Percentiles rank a stretch among this genome's conserved stretches.
phyloP scores from a whole-genome alignment of 495 filamentous ascomycete genomes.

The Extremus antarcticus region DNA sequence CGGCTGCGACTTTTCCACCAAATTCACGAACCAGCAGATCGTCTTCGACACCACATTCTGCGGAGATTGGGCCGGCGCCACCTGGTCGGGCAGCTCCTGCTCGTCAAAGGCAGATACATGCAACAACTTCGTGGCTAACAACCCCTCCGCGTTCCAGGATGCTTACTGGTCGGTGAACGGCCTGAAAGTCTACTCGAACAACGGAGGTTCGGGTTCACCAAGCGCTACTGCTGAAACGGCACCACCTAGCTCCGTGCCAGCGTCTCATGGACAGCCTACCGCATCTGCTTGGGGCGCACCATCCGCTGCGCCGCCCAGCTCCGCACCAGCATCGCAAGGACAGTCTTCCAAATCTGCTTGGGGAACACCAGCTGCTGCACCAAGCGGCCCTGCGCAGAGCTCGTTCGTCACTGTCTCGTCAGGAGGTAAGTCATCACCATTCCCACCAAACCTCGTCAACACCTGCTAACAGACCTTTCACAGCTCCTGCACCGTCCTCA shows the following conservation, averaged over 20 bases:
- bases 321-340: too few species aligned
- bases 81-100: conserved; percentile 31
- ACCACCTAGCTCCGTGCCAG: background rate
- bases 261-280: background rate
- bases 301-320: background rate
- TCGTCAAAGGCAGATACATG: conserved; percentile 14
- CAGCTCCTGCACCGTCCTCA: too few species aligned
- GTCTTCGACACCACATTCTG: conserved; percentile 76
- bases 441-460: background rate
- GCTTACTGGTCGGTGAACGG: conserved; percentile 29
- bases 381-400: background rate
- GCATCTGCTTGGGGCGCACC: background rate
- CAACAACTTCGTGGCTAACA: conserved; percentile 23
- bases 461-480: background rate
- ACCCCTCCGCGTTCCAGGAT: conserved; percentile 24
- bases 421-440: background rate
- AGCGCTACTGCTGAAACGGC: background rate
- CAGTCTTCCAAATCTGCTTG: background rate
- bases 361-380: background rate
- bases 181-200: conserved; percentile 23
- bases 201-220: background rate
- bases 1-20: conserved; percentile 20
- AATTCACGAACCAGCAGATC: conserved; percentile 27
- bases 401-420: background rate
- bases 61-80: conserved; percentile 72